phyloP scores from a whole-genome alignment of 805 yeast species.

The Barnettozyma salicaria region DNA sequence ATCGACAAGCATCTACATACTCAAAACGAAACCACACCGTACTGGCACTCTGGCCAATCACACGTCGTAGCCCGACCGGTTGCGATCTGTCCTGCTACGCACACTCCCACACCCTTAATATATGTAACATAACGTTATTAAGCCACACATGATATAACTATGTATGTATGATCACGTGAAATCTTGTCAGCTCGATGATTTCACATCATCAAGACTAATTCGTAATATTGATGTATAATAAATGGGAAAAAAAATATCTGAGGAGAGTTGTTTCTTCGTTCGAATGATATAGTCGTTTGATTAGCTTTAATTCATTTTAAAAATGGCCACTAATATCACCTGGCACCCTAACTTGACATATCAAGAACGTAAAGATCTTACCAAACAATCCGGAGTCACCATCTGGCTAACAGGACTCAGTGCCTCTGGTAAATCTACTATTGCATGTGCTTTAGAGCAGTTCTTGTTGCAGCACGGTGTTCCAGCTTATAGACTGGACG shows the following conservation, averaged over 20 bases:
- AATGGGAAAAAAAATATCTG: no score
- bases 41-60: slow-evolving; percentile 1
- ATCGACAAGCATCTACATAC: no score
- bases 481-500: slow-evolving; percentile 84
- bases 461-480: slow-evolving; percentile 61
- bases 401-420: slow-evolving; percentile 94
- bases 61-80: no score
- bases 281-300: no score
- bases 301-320: no score
- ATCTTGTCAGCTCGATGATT: slow-evolving; percentile 18
- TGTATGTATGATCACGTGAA: slow-evolving; percentile 24
- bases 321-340: slow-evolving; percentile 92
- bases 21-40: background rate
- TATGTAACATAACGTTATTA: background rate
- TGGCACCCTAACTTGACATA: slow-evolving; percentile 92
- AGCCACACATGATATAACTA: slow-evolving; percentile 11
- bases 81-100: no score
- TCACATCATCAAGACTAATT: no score
- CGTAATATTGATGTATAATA: no score
- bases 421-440: slow-evolving; percentile 89
- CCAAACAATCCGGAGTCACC: slow-evolving; percentile 83
- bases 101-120: no score
- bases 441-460: slow-evolving; percentile 92
- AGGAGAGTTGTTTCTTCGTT: background rate
- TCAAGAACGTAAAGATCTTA: slow-evolving; percentile 64